A percentile compares a stretch with the other conserved stretches of the same genome.
phyloP scores from a whole-genome alignment of 305 asterid genomes.

The Rubia peregrina region DNA sequence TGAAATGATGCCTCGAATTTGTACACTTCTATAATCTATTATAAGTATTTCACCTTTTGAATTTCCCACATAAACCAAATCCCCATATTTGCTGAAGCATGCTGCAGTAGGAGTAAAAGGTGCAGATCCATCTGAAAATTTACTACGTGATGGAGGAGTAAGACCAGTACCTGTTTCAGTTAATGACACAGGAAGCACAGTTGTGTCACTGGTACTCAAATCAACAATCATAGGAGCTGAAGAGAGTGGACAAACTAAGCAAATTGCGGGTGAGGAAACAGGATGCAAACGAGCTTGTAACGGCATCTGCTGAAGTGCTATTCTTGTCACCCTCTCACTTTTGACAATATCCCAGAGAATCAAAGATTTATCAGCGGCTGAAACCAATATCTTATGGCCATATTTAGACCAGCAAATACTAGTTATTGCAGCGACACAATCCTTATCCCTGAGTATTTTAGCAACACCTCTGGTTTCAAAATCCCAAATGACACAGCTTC shows the following conservation, averaged over 20 bases:
- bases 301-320: constrained; percentile 60
- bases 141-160: constrained; percentile 52
- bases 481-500: constrained; percentile 87
- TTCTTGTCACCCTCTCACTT: constrained; percentile 66
- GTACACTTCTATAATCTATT: constrained; percentile 41
- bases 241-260: constrained; percentile 83
- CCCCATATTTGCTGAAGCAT: constrained; percentile 74
- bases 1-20: constrained; percentile 50
- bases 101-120: constrained; percentile 84
- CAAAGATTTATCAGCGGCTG: constrained; percentile 84
- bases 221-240: constrained; percentile 82
- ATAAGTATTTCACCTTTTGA: constrained; percentile 84
- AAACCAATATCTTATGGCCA: constrained; percentile 70
- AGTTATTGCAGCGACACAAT: constrained; percentile 66
- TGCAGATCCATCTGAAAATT: constrained; percentile 74
- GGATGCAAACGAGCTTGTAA: constrained; percentile 84
- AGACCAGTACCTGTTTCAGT: constrained; percentile 42
- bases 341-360: constrained; percentile 81
- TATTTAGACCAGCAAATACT: constrained; percentile 86
- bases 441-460: constrained; percentile 61
- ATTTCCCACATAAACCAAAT: constrained; percentile 76
- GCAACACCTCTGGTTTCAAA: constrained; percentile 82
- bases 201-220: constrained; percentile 39
- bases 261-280: constrained; percentile 62
- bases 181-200: constrained; percentile 58